Conservation (phyloP, 2,329 filamentous ascomycete genomes). For the Davidsoniella neocaledoniae region DNA sequence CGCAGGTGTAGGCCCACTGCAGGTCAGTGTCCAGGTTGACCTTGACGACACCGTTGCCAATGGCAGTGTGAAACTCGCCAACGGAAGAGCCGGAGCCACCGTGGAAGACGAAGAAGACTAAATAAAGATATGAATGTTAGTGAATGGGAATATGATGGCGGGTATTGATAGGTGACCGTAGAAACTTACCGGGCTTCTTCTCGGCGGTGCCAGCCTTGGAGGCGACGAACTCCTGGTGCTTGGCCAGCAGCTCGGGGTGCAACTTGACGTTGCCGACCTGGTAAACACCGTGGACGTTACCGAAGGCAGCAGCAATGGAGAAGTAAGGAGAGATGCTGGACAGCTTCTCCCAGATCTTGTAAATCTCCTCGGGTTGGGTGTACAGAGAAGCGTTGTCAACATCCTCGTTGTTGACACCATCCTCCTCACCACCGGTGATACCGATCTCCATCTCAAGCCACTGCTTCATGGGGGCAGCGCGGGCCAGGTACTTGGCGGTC, state of each 20-base stretch:
- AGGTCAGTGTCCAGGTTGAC: slow-evolving; percentile 98
- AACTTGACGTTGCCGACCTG: slow-evolving; percentile 96
- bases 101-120: slow-evolving; percentile 94
- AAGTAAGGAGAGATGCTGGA: slow-evolving; percentile 84
- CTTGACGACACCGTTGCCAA: slow-evolving; percentile 91
- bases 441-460: slow-evolving; percentile 89
- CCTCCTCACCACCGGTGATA: slow-evolving; percentile 94
- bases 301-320: slow-evolving; percentile 94
- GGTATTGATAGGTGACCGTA: no score
- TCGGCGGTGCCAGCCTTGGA: slow-evolving; percentile 52
- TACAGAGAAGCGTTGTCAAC: slow-evolving; percentile 95
- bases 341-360: slow-evolving; percentile 76
- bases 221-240: slow-evolving; percentile 89
- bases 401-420: slow-evolving; percentile 90
- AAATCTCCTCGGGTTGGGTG: slow-evolving; percentile 93
- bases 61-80: slow-evolving; percentile 78
- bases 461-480: slow-evolving; percentile 91
- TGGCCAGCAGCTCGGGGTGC: slow-evolving; percentile 84
- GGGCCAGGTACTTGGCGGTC: slow-evolving; percentile 85
- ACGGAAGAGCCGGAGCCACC: slow-evolving; percentile 86
- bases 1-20: slow-evolving; percentile 83
- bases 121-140: no score
- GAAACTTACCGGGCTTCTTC: slow-evolving; percentile 52
- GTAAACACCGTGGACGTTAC: slow-evolving; percentile 96
- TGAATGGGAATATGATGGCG: neutral